These are phyloP conservation scores for Sistotremastrum niveocremeum DNA, from an alignment of 768 basidiomycete species.

Conservation along the genomic window DNA sequence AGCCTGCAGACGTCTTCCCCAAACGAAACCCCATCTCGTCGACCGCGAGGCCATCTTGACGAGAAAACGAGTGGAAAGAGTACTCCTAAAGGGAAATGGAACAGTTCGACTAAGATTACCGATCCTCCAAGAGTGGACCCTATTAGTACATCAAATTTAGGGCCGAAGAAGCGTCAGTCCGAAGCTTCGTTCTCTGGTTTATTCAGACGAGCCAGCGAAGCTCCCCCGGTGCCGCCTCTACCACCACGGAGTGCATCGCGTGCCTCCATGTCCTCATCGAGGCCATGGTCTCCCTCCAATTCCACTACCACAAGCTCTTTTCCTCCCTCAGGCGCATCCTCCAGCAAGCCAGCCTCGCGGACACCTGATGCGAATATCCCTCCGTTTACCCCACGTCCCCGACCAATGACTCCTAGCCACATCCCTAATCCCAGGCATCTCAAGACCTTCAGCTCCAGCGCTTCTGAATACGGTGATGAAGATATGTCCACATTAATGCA, in stretches of 20 bases:
- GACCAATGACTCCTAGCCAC: slow-evolving; percentile 67
- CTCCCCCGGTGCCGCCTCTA: slow-evolving; percentile 33
- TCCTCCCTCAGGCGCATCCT: slow-evolving; percentile 29
- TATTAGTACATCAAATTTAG: slow-evolving; percentile 28
- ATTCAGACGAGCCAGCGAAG: slow-evolving; percentile 30
- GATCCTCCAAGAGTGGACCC: too few species aligned
- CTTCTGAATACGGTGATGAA: slow-evolving; percentile 29
- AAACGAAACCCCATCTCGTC: slow-evolving; percentile 16
- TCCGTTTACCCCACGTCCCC: slow-evolving; percentile 40
- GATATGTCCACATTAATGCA: slow-evolving; percentile 29
- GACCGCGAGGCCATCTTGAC: too few species aligned
- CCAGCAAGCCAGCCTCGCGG: slow-evolving; percentile 50
- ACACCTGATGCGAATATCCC: slow-evolving; percentile 25
- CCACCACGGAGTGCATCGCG: slow-evolving; percentile 56
- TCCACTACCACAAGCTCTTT: slow-evolving; percentile 34
- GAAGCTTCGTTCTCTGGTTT: slow-evolving; percentile 18
- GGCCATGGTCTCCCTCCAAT: slow-evolving; percentile 70
- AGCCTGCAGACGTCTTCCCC: slow-evolving; percentile 63
- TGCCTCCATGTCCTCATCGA: slow-evolving; percentile 62
- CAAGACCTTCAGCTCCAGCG: slow-evolving; percentile 33
- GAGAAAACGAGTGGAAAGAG: not conserved
- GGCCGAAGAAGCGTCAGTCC: slow-evolving; percentile 34
- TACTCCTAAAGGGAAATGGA: slow-evolving; percentile 48
- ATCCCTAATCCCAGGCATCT: slow-evolving; percentile 46
- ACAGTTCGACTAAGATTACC: slow-evolving; percentile 63